Evolutionary conservation across 441 rosid species (phyloP).

Genomic region (Mallotus japonicus): DNA sequence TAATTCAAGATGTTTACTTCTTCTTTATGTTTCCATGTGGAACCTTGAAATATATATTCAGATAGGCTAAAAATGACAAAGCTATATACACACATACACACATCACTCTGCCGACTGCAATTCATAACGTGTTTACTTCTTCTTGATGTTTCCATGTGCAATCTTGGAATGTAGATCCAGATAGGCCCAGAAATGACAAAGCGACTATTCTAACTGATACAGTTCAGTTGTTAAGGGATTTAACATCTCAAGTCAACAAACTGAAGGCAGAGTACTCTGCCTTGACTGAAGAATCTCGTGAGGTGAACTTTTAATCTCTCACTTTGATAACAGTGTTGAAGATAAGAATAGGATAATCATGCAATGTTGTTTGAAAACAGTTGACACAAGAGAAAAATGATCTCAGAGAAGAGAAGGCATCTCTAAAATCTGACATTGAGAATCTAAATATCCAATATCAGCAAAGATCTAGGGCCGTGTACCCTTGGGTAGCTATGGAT

Average conservation of each 20-base stretch:
- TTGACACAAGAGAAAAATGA: conserved; percentile 86
- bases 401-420: conserved; percentile 78
- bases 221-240: conserved; percentile 73
- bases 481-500: conserved; percentile 72
- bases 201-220: conserved; percentile 77
- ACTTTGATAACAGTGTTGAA: background rate
- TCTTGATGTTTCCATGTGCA: background rate
- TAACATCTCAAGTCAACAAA: conserved; percentile 70
- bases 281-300: conserved; percentile 74
- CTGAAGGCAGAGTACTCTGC: conserved; percentile 64
- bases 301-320: conserved; percentile 42
- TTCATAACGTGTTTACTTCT: background rate
- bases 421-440: conserved; percentile 71
- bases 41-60: too few relatives aligned
- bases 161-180: conserved; percentile 60
- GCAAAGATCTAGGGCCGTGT: conserved; percentile 64
- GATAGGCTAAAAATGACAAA: too few relatives aligned
- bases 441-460: conserved; percentile 70
- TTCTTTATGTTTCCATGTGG: too few relatives aligned
- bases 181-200: conserved; percentile 85
- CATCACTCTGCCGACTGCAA: too few relatives aligned
- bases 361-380: conserved; percentile 33
- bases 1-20: too few relatives aligned
- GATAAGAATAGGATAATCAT: background rate
- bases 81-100: too few relatives aligned